Percentiles rank a stretch among this genome's conserved stretches.
Conservation (phyloP, 2,329 filamentous ascomycete genomes). For the Aureobasidium vineae region DNA sequence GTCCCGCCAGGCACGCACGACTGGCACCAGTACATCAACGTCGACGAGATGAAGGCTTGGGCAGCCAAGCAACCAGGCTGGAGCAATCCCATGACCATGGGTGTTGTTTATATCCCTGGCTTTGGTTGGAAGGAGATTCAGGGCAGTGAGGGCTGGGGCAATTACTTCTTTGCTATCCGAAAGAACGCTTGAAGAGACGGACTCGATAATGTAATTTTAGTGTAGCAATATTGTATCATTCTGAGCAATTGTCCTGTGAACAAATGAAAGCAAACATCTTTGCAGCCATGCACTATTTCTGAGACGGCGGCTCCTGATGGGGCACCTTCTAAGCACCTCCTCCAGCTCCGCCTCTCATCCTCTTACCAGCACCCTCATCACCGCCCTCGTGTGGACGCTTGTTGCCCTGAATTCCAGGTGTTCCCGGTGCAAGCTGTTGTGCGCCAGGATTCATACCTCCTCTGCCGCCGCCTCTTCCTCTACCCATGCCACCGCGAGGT, state of each 20-base stretch:
- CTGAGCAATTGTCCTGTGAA: neutral
- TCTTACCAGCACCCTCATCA: slow-evolving; percentile 36
- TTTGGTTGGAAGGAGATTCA: slow-evolving; percentile 82
- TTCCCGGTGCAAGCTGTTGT: slow-evolving; percentile 38
- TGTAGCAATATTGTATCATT: slow-evolving; percentile 18
- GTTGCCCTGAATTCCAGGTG: slow-evolving; percentile 33
- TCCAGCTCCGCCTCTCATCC: slow-evolving; percentile 33
- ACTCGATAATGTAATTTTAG: neutral
- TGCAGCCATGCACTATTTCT: slow-evolving; percentile 3
- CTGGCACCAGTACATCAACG: slow-evolving; percentile 94
- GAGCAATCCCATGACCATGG: slow-evolving; percentile 69
- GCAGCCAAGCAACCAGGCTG: slow-evolving; percentile 45
- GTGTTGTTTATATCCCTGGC: slow-evolving; percentile 86
- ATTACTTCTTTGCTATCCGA: slow-evolving; percentile 92
- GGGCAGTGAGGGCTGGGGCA: slow-evolving; percentile 82
- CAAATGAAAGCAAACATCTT: slow-evolving; percentile 13
- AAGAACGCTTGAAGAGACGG: slow-evolving; percentile 41
- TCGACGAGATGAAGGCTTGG: slow-evolving; percentile 64
- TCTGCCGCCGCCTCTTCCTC: slow-evolving; percentile 30
- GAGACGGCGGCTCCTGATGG: neutral
- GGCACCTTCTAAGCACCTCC: slow-evolving; percentile 11
- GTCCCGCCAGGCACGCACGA: slow-evolving; percentile 94
- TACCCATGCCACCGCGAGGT: slow-evolving; percentile 32
- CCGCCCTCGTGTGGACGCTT: slow-evolving; percentile 39
- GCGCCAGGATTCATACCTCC: slow-evolving; percentile 41